A percentile compares a stretch with the other conserved stretches of the same genome.
These are phyloP conservation scores for Chaetomium sp. DNA, from an alignment of 2,329 filamentous ascomycete species.

Conservation along the genomic window DNA sequence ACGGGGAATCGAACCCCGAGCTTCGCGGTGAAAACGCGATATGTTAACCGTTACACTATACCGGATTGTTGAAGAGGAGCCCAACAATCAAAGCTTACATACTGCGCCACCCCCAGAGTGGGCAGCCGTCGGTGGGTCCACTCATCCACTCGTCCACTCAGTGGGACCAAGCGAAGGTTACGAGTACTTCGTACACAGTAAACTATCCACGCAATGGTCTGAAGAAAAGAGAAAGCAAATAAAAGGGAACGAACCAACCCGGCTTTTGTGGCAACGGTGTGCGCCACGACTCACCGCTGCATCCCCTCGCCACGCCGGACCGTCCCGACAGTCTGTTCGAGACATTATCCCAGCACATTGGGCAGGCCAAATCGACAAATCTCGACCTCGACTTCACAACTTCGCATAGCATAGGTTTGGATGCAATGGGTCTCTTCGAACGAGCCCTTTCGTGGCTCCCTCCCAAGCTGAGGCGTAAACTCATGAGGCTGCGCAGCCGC, in stretches of 20 bases:
- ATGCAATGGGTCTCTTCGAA: slow-evolving; percentile 8
- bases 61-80: slow-evolving; percentile 23
- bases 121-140: not conserved
- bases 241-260: too few relatives aligned
- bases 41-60: slow-evolving; percentile 38
- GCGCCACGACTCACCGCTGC: too few relatives aligned
- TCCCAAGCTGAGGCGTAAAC: slow-evolving; percentile 9
- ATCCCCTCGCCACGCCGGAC: too few relatives aligned
- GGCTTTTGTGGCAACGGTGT: too few relatives aligned
- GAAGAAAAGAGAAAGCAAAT: too few relatives aligned
- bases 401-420: slow-evolving; percentile 11
- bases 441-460: slow-evolving; percentile 12
- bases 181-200: too few relatives aligned
- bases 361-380: slow-evolving; percentile 4
- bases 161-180: not conserved
- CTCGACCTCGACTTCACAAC: slow-evolving; percentile 14
- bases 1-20: slow-evolving; percentile 37
- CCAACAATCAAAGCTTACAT: not conserved
- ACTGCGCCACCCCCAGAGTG: not conserved
- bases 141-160: too few relatives aligned
- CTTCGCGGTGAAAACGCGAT: slow-evolving; percentile 37
- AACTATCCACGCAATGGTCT: too few relatives aligned
- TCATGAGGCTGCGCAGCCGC: slow-evolving; percentile 4
- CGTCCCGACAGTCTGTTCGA: too few relatives aligned
- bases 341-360: too few relatives aligned